Evolutionary conservation across 257 asterid species (phyloP).

Genomic region (Pogostemon cablin): DNA sequence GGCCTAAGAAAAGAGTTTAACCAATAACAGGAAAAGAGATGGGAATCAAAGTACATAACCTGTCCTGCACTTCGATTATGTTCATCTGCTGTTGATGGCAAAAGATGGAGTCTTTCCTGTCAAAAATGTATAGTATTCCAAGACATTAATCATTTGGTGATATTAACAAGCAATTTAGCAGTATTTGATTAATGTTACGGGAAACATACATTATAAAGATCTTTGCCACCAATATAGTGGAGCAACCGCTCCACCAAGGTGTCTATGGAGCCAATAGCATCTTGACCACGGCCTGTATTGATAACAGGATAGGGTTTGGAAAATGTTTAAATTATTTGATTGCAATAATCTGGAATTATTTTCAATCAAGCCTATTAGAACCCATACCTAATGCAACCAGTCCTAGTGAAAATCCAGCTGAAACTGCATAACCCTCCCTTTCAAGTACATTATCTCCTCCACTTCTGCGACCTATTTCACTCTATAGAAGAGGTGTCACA

Average conservation of each 20-base stretch:
- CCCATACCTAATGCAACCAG: constrained; percentile 88
- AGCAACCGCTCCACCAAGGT: constrained; percentile 78
- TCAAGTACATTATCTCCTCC: constrained; percentile 99
- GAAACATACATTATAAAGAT: constrained; percentile 58
- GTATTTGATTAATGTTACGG: constrained; percentile 31
- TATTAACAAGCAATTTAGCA: constrained; percentile 24
- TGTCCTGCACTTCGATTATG: constrained; percentile 73
- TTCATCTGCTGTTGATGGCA: constrained; percentile 61
- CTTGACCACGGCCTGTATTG: constrained; percentile 82
- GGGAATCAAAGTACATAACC: constrained; percentile 44
- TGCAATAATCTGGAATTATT: constrained; percentile 9
- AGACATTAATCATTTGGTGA: constrained; percentile 22
- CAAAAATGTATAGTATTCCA: constrained; percentile 30
- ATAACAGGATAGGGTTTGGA: constrained; percentile 28
- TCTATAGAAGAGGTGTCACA: constrained; percentile 48
- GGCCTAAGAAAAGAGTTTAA: constrained; percentile 11
- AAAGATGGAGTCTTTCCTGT: constrained; percentile 61
- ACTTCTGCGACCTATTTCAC: constrained; percentile 98
- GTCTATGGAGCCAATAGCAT: constrained; percentile 79
- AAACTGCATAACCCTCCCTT: constrained; percentile 97
- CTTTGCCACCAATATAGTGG: constrained; percentile 84
- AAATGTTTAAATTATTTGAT: background rate
- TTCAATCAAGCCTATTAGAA: constrained; percentile 27
- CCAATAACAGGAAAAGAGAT: constrained; percentile 10
- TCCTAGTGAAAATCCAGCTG: constrained; percentile 94